A percentile compares a stretch with the other conserved stretches of the same genome.
Evolutionary conservation across 2,329 filamentous ascomycete genomes (phyloP).

Genomic region (Parafenestella ontariensis): DNA sequence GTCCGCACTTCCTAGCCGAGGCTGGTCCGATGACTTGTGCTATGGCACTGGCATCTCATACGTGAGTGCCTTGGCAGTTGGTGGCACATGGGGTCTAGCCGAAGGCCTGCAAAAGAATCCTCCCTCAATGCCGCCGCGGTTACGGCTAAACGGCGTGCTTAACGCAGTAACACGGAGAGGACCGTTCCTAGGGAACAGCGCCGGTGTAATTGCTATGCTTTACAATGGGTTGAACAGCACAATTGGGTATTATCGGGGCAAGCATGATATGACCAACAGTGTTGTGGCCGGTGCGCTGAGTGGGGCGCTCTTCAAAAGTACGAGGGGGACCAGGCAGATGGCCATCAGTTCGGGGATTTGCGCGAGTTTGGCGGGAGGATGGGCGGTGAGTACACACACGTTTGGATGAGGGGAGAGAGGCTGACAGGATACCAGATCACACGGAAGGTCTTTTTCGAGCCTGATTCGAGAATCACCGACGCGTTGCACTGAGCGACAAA

Average conservation of each 20-base stretch:
- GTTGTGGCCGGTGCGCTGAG: conserved; percentile 84
- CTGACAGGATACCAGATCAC: conserved; percentile 26
- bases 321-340: conserved; percentile 88
- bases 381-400: conserved; percentile 70
- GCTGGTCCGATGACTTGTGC: conserved; percentile 97
- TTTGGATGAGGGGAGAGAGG: background rate
- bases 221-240: conserved; percentile 76
- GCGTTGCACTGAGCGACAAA: background rate
- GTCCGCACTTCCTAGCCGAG: conserved; percentile 89
- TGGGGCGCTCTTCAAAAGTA: conserved; percentile 97
- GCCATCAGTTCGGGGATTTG: conserved; percentile 92
- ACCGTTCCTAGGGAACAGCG: conserved; percentile 94
- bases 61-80: conserved; percentile 81
- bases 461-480: conserved; percentile 13
- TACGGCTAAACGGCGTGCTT: conserved; percentile 90
- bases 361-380: conserved; percentile 80
- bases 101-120: conserved; percentile 82
- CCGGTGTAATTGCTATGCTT: conserved; percentile 91
- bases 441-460: conserved; percentile 38
- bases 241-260: conserved; percentile 49
- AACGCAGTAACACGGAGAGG: conserved; percentile 93
- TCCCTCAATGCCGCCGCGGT: conserved; percentile 79
- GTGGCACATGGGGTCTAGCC: conserved; percentile 89
- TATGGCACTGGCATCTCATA: conserved; percentile 97
- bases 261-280: conserved; percentile 81